Percentiles rank a stretch among this genome's conserved stretches.
These are phyloP conservation scores for Ophiostoma populinum DNA, from an alignment of 2,329 filamentous ascomycete genomes.

Conservation along the genomic window DNA sequence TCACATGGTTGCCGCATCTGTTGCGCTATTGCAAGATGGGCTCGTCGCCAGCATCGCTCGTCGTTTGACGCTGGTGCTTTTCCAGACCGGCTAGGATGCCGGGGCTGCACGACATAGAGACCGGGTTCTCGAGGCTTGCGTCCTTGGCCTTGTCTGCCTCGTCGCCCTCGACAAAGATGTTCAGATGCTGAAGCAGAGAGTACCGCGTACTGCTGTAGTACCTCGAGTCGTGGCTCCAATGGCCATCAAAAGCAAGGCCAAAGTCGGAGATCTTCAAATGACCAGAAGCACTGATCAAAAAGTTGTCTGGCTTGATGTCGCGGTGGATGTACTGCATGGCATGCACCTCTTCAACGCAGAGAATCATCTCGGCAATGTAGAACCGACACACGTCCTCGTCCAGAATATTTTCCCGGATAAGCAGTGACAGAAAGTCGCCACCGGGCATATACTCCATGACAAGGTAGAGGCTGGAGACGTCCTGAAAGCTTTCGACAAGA, in stretches of 20 bases:
- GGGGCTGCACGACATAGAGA: constrained; percentile 18
- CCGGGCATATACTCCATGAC: constrained; percentile 99
- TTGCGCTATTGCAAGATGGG: constrained; percentile 54
- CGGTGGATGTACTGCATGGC: constrained; percentile 80
- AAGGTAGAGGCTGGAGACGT: constrained; percentile 67
- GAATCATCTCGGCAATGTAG: constrained; percentile 90
- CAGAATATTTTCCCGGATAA: constrained; percentile 72
- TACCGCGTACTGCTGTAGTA: constrained; percentile 79
- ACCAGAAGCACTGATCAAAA: constrained; percentile 71
- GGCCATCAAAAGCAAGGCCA: constrained; percentile 83
- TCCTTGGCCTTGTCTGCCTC: constrained; percentile 38
- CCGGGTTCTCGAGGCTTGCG: neutral
- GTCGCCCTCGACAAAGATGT: constrained; percentile 59
- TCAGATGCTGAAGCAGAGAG: constrained; percentile 57
- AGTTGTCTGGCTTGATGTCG: constrained; percentile 95
- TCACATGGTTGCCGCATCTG: constrained; percentile 46
- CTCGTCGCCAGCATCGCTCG: constrained; percentile 19
- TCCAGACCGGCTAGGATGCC: constrained; percentile 22
- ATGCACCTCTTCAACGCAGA: constrained; percentile 87
- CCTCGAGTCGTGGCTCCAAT: constrained; percentile 79
- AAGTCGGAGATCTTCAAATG: constrained; percentile 96
- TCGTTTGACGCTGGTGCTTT: constrained; percentile 20
- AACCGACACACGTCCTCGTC: constrained; percentile 64
- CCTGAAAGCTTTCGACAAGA: constrained; percentile 77
- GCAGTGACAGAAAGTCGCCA: constrained; percentile 75